phyloP scores from a whole-genome alignment of 108 stramenopile genomes.

The Skeletonema costatum region DNA sequence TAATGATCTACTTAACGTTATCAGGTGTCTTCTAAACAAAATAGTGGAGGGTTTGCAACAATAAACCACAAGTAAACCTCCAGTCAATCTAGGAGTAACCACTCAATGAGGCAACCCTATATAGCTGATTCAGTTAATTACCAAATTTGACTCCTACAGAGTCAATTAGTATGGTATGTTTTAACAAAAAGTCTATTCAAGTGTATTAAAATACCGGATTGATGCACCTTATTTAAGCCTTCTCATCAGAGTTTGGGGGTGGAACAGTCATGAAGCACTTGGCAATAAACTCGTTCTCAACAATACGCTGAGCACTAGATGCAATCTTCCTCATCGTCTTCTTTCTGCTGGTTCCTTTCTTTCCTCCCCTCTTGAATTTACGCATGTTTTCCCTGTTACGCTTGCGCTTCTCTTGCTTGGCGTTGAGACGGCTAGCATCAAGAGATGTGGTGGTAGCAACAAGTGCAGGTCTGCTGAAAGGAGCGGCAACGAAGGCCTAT shows the following conservation, averaged over 20 bases:
- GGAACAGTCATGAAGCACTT: slow-evolving; percentile 83
- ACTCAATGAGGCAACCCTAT: background rate
- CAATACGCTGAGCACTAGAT: slow-evolving; percentile 73
- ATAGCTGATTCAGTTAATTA: background rate
- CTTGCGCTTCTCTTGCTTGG: slow-evolving; percentile 90
- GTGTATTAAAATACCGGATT: background rate
- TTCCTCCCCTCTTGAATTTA: slow-evolving; percentile 80
- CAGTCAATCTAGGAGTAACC: no score
- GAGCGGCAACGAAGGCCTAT: slow-evolving; percentile 41
- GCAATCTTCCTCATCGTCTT: slow-evolving; percentile 82
- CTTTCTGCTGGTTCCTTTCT: slow-evolving; percentile 77
- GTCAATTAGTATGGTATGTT: background rate
- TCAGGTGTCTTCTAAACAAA: background rate
- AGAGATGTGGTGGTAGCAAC: slow-evolving; percentile 52
- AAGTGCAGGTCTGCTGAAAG: slow-evolving; percentile 15
- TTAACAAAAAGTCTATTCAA: slow-evolving; percentile 7
- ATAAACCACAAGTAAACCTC: background rate
- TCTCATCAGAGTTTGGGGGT: slow-evolving; percentile 62
- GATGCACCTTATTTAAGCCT: slow-evolving; percentile 18
- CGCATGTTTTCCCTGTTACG: slow-evolving; percentile 93
- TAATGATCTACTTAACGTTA: background rate
- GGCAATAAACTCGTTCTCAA: slow-evolving; percentile 86
- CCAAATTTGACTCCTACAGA: background rate
- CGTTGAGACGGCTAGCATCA: slow-evolving; percentile 79
- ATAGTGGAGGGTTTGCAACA: no score